These are phyloP conservation scores for Penicillium subrubescens DNA, from an alignment of 495 filamentous ascomycete genomes.

Conservation along the genomic window DNA sequence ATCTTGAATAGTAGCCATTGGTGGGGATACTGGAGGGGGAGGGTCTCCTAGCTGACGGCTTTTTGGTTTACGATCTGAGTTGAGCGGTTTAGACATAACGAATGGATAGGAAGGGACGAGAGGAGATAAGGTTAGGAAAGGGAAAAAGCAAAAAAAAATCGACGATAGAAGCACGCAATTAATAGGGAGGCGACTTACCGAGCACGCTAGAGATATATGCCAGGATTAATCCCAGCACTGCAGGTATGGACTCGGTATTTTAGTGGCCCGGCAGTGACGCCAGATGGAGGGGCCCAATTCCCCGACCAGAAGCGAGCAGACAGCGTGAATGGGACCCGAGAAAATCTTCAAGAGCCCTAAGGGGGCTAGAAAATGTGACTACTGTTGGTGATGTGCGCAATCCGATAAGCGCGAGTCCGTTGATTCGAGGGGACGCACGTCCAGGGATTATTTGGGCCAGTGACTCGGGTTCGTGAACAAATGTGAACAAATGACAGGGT, in stretches of 20 bases:
- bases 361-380: background rate
- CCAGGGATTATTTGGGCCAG: conserved; percentile 3
- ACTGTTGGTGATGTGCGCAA: background rate
- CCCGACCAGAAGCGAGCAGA: conserved; percentile 21
- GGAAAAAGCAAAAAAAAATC: conserved; percentile 12
- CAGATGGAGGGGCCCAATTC: conserved; percentile 23
- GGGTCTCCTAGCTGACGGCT: background rate
- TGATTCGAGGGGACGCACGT: conserved; percentile 16
- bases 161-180: conserved; percentile 1
- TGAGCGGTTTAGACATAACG: conserved; percentile 9
- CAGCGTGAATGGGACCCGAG: conserved; percentile 19
- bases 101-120: conserved; percentile 8
- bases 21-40: background rate
- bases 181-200: conserved; percentile 10
- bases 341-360: conserved; percentile 7
- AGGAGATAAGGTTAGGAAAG: conserved; percentile 14
- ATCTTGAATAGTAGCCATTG: conserved; percentile 57
- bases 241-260: conserved; percentile 15
- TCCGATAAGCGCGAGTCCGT: conserved; percentile 21
- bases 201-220: background rate
- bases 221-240: background rate
- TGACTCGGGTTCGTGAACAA: conserved; percentile 13
- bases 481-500: conserved; percentile 9
- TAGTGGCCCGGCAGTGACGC: conserved; percentile 13
- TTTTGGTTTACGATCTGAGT: background rate